Evolutionary conservation across 1,284 basidiomycete species (phyloP).

Genomic region (Boletus sp.): DNA sequence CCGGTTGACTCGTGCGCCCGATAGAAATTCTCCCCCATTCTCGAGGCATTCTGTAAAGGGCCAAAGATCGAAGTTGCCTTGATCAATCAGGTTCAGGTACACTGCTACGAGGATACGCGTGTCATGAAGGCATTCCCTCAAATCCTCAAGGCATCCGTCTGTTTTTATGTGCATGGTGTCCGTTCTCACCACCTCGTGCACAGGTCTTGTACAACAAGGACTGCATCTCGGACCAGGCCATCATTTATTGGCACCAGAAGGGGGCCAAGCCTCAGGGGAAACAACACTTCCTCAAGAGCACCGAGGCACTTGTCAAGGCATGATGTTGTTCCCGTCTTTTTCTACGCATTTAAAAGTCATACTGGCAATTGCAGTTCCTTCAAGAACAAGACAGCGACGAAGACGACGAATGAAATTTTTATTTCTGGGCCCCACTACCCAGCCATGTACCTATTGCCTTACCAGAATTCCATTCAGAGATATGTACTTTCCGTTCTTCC

Average conservation of each 20-base stretch:
- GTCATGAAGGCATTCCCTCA: slow-evolving; percentile 92
- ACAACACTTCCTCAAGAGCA: slow-evolving; percentile 89
- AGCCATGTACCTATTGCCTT: slow-evolving; percentile 19
- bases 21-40: slow-evolving; percentile 78
- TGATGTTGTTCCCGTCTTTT: slow-evolving; percentile 19
- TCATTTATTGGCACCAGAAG: slow-evolving; percentile 97
- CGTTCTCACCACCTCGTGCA: slow-evolving; percentile 1
- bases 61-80: slow-evolving; percentile 88
- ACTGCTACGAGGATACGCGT: slow-evolving; percentile 92
- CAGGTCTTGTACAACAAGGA: slow-evolving; percentile 93
- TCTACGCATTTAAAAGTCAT: slow-evolving; percentile 16
- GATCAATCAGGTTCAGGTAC: slow-evolving; percentile 90
- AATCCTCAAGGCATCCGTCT: slow-evolving; percentile 72
- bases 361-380: slow-evolving; percentile 53
- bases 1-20: slow-evolving; percentile 3
- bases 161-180: background rate
- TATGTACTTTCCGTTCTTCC: slow-evolving; percentile 11
- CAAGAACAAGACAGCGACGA: slow-evolving; percentile 77
- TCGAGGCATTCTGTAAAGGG: slow-evolving; percentile 84
- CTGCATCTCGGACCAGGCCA: slow-evolving; percentile 91
- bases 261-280: slow-evolving; percentile 92
- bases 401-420: slow-evolving; percentile 48
- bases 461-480: slow-evolving; percentile 16
- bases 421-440: slow-evolving; percentile 2
- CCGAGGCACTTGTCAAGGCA: slow-evolving; percentile 87